Evolutionary conservation across 106 monocot species (phyloP).

Genomic region (Acorus gramineus): DNA sequence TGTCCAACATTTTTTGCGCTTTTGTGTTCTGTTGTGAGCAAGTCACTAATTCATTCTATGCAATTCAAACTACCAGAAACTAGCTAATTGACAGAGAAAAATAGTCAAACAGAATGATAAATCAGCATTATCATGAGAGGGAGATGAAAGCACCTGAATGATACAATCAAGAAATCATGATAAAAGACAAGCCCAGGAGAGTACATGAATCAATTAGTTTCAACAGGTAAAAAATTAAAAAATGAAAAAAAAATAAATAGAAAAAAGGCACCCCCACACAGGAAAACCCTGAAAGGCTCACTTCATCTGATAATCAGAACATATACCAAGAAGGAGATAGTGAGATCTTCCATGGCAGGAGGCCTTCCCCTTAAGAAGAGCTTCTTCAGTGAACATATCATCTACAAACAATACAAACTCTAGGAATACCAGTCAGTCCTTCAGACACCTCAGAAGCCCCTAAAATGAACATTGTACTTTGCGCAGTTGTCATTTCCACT

Average conservation of each 20-base stretch:
- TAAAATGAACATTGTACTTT: too few species aligned
- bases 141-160: not conserved
- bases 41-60: too few species aligned
- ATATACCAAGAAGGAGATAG: constrained; percentile 17
- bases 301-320: constrained; percentile 19
- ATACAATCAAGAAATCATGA: not conserved
- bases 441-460: too few species aligned
- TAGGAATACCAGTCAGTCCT: too few species aligned
- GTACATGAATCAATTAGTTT: constrained; percentile 7
- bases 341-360: not conserved
- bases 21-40: too few species aligned
- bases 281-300: constrained; percentile 8
- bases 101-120: not conserved
- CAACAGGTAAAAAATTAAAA: not conserved
- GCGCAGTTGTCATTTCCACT: too few species aligned
- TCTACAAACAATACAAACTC: constrained; percentile 1
- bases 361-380: not conserved
- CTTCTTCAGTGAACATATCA: constrained; percentile 14
- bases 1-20: too few species aligned
- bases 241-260: not conserved
- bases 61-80: too few species aligned
- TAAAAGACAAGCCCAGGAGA: not conserved
- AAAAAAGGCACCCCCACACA: not conserved
- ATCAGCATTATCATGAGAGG: not conserved
- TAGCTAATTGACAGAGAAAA: not conserved